Evolutionary conservation across 768 basidiomycete species (phyloP).

Genomic region (Lentinula edodes): DNA sequence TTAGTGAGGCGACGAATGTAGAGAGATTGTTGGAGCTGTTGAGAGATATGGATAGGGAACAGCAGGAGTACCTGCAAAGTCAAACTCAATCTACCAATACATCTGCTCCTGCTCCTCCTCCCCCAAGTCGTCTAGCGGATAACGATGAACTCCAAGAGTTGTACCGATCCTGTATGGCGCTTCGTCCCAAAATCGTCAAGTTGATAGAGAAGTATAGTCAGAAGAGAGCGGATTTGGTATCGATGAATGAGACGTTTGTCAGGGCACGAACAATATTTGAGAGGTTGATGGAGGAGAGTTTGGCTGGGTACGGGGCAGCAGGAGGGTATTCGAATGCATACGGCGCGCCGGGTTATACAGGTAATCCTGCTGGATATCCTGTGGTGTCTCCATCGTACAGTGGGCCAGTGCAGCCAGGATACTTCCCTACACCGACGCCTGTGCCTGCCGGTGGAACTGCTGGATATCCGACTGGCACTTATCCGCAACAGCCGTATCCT

Average conservation of each 20-base stretch:
- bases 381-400: not conserved
- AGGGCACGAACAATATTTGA: constrained; percentile 88
- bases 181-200: constrained; percentile 93
- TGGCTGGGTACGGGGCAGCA: constrained; percentile 70
- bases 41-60: constrained; percentile 62
- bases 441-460: not conserved
- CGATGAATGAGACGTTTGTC: constrained; percentile 93
- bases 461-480: not conserved
- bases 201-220: constrained; percentile 96
- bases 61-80: constrained; percentile 45
- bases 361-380: no score
- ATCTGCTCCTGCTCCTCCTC: not conserved
- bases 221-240: constrained; percentile 90
- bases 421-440: not conserved
- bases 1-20: constrained; percentile 80
- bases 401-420: not conserved
- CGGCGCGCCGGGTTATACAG: not conserved
- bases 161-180: constrained; percentile 83
- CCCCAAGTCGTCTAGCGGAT: constrained; percentile 48
- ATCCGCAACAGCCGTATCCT: not conserved
- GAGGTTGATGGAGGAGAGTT: constrained; percentile 87
- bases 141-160: constrained; percentile 93
- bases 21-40: constrained; percentile 77
- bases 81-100: not conserved
- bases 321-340: not conserved